phyloP scores from a whole-genome alignment of 768 basidiomycete species.

The Phanerodontia chrysosporium region DNA sequence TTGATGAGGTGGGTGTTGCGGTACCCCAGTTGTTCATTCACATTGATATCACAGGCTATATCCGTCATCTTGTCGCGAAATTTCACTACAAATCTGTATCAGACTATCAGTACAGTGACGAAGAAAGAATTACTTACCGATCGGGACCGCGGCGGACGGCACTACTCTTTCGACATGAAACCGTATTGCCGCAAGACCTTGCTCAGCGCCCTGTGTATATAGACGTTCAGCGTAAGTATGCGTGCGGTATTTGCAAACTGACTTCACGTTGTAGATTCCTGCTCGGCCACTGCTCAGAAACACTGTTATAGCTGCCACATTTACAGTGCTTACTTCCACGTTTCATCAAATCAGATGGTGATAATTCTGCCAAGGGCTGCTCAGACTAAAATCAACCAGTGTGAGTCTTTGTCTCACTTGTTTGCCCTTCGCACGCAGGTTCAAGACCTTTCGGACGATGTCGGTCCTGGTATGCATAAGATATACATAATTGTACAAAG shows the following conservation, averaged over 20 bases:
- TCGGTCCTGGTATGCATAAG: background rate
- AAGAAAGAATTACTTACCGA: no score
- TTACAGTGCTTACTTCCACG: no score
- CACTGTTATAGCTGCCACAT: no score
- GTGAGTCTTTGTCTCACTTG: no score
- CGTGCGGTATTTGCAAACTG: background rate
- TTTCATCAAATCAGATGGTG: no score
- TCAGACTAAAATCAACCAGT: no score
- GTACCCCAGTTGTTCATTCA: conserved; percentile 58
- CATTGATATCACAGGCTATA: conserved; percentile 53
- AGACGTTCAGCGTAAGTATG: background rate
- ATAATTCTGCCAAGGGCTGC: no score
- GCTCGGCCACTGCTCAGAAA: background rate
- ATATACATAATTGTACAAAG: background rate
- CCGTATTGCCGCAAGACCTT: conserved; percentile 26
- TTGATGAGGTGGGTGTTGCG: conserved; percentile 47
- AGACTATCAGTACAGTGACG: background rate
- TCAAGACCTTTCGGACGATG: background rate
- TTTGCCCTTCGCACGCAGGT: background rate
- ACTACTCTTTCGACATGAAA: conserved; percentile 28
- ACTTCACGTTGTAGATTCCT: background rate
- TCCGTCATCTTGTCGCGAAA: conserved; percentile 34
- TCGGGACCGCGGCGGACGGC: conserved; percentile 31
- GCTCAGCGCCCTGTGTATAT: conserved; percentile 29
- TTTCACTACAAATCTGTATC: conserved; percentile 36